Conservation (phyloP, 257 asterid species). For the Nicotiana otophora region DNA sequence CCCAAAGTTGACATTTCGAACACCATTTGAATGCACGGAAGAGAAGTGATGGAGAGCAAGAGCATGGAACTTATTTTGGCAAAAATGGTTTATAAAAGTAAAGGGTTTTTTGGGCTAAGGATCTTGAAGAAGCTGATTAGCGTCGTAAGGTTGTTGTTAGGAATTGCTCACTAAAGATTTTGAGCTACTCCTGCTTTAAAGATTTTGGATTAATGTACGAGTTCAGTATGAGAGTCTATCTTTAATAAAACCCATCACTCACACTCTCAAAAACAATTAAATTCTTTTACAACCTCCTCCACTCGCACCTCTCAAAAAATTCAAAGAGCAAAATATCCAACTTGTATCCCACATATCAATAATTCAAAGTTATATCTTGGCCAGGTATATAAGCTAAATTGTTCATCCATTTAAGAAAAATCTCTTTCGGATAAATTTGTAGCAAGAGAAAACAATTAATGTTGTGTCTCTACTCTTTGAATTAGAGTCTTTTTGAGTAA, state of each 20-base stretch:
- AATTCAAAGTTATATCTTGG: too few species aligned
- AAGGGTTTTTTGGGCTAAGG: conserved; percentile 30
- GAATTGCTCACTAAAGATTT: too few species aligned
- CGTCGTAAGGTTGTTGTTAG: not conserved
- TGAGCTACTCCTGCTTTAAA: too few species aligned
- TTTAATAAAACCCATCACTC: too few species aligned
- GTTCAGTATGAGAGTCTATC: too few species aligned
- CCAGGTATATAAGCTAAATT: too few species aligned
- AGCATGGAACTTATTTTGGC: conserved; percentile 37
- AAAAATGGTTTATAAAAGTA: conserved; percentile 19
- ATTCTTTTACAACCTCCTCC: not conserved
- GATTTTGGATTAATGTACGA: too few species aligned
- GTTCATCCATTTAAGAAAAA: not conserved
- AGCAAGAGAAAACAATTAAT: not conserved
- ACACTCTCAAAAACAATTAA: too few species aligned
- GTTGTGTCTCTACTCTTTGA: not conserved
- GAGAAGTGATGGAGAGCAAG: conserved; percentile 48
- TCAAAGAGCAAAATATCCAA: too few species aligned
- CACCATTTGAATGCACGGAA: conserved; percentile 46
- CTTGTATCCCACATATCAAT: too few species aligned
- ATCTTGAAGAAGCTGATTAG: conserved; percentile 42
- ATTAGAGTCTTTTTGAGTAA: not conserved
- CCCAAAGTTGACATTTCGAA: conserved; percentile 45
- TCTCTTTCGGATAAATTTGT: not conserved
- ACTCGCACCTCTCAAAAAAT: not conserved